A percentile compares a stretch with the other conserved stretches of the same genome.
These are phyloP conservation scores for Xerocomus brunneocitrinus DNA, from an alignment of 768 basidiomycete species.

Conservation along the genomic window DNA sequence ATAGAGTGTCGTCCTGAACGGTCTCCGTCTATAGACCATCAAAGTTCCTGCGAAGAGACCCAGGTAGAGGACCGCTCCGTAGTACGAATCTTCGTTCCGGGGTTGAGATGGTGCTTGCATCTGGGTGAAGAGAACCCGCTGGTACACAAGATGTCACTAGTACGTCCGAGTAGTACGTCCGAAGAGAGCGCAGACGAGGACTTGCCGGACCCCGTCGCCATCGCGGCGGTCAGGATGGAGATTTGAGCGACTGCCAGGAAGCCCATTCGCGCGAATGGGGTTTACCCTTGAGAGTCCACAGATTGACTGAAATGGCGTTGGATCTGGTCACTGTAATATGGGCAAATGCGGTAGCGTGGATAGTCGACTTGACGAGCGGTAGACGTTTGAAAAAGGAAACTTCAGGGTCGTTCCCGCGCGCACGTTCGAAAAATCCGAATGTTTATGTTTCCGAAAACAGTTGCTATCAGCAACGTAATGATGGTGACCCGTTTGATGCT, in stretches of 20 bases:
- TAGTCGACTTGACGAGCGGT: neutral
- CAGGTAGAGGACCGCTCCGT: constrained; percentile 6
- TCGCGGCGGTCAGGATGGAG: constrained; percentile 23
- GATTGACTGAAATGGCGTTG: constrained; percentile 15
- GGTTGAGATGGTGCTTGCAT: constrained; percentile 1
- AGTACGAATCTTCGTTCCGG: constrained; percentile 2
- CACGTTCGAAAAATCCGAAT: neutral
- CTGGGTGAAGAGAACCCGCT: neutral
- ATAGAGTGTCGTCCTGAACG: neutral
- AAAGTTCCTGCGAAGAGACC: constrained; percentile 5
- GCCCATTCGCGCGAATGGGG: neutral
- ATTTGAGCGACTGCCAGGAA: constrained; percentile 11
- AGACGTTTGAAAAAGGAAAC: constrained; percentile 14
- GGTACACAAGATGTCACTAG: constrained; percentile 8
- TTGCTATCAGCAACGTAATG: constrained; percentile 12
- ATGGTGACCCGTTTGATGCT: neutral
- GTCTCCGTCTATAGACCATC: constrained; percentile 4
- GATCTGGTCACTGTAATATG: constrained; percentile 9
- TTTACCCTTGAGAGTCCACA: neutral
- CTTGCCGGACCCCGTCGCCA: constrained; percentile 17
- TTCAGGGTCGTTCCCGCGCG: neutral
- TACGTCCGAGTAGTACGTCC: constrained; percentile 19
- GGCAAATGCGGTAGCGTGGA: neutral
- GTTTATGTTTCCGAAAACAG: constrained; percentile 1
- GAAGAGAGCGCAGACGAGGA: constrained; percentile 20